Evolutionary conservation across 345 rosid species (phyloP).

Genomic region (Aethionema arabicum): DNA sequence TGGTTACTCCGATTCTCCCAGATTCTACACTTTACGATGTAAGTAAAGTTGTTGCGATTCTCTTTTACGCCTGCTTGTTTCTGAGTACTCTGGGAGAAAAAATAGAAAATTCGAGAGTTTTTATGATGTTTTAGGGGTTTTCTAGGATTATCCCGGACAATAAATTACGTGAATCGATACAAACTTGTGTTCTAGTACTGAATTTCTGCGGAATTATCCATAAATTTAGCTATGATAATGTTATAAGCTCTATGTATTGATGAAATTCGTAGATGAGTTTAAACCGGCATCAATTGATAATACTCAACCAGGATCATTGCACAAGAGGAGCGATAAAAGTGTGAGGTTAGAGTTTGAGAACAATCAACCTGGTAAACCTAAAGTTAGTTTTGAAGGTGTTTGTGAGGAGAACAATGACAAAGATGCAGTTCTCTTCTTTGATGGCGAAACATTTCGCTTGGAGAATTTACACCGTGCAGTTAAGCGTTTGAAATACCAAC

Average conservation of each 20-base stretch:
- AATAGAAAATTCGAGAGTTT: background rate
- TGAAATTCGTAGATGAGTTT: slow-evolving; percentile 58
- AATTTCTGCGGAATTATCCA: background rate
- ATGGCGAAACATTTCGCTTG: slow-evolving; percentile 59
- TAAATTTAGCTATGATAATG: background rate
- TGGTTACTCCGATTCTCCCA: slow-evolving; percentile 40
- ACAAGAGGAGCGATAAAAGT: slow-evolving; percentile 60
- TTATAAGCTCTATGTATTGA: background rate
- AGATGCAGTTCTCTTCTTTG: slow-evolving; percentile 70
- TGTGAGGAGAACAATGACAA: slow-evolving; percentile 57
- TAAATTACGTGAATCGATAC: background rate
- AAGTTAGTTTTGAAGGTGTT: slow-evolving; percentile 66
- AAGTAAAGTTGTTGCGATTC: slow-evolving; percentile 1
- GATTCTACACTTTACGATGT: slow-evolving; percentile 79
- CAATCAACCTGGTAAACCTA: slow-evolving; percentile 66
- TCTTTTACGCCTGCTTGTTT: slow-evolving; percentile 23
- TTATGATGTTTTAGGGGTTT: background rate
- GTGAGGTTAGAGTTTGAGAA: slow-evolving; percentile 75
- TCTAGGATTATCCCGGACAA: background rate
- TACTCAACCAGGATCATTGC: slow-evolving; percentile 57
- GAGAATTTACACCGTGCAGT: slow-evolving; percentile 72
- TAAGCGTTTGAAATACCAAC: slow-evolving; percentile 58
- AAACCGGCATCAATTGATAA: slow-evolving; percentile 81
- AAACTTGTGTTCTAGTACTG: background rate
- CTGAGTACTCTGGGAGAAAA: background rate